Base-by-base conservation (phyloP, 805 yeast genomes). In the Cyberlindnera maclurae region DNA sequence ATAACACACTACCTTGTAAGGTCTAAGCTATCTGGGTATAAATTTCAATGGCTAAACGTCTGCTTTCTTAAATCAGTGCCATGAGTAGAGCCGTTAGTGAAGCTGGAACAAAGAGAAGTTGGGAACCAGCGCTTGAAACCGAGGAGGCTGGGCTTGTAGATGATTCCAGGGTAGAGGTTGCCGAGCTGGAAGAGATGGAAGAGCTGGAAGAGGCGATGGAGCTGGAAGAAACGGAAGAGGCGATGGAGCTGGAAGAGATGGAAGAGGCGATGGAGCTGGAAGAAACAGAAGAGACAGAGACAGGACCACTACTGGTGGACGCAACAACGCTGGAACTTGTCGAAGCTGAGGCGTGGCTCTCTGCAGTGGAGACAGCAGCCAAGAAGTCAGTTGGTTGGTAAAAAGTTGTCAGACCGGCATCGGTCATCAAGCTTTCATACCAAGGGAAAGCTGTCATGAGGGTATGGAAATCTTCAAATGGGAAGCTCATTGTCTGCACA, bases 391-490 rank as follows among this genome's bases (percentile, higher is more conserved):
- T 45, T 6, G 57, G 58, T 11, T 37, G 5, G 29, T 48, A 46
- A 20, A 53, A 44, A 9, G 54, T 47, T 3, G 53, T 30, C 8
- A 42, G 42, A 28, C 43, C 52, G 15, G 51, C 52, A 9, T 33
- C 39, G 2, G 30, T 26, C 36, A 51, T 18, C 12, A 52, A 31
- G 15, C 39, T 34, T 2, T 44, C 15, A 38, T 49, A 54, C 52
- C 55, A 49, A 3, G 47, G 44, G 39, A 54, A 54, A 7, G 35
- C 39, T 2, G 67, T 56, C 20, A 61, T 54, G 49, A 64, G 56
- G 5, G 66, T 60, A 27, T 51, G 46, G 39, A 65, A 63, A 5
- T 60, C 63, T 3, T 49, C 40, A 28, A 65, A 65, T 12, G 70
- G 69, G 44, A 65, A 64, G 10, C 49, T 42, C 16, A 37, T 38